Percentiles rank a stretch among this genome's conserved stretches.
Conservation (phyloP, 441 rosid species). For the Breynia disticha region DNA sequence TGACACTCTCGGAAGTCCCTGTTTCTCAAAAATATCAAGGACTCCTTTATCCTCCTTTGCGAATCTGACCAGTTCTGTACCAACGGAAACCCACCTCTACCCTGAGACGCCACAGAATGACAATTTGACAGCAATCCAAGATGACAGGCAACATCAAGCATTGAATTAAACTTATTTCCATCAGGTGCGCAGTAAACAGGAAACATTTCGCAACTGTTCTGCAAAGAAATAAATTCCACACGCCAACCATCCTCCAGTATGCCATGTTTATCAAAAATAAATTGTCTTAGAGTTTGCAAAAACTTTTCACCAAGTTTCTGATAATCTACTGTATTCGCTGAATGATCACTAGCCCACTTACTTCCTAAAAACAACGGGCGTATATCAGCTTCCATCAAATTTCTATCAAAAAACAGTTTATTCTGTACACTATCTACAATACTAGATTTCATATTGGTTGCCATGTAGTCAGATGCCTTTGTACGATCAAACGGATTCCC, state of each 20-base stretch:
- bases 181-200: constrained; percentile 28
- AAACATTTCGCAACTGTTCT: constrained; percentile 22
- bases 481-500: constrained; percentile 23
- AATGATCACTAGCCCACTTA: constrained; percentile 19
- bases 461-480: constrained; percentile 20
- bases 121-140: constrained; percentile 33
- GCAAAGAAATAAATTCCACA: constrained; percentile 27
- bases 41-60: constrained; percentile 25
- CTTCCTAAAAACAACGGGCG: constrained; percentile 17
- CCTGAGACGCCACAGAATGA: constrained; percentile 16
- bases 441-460: constrained; percentile 14
- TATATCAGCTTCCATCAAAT: constrained; percentile 19
- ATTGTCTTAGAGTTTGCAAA: constrained; percentile 28
- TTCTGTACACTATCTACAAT: constrained; percentile 23
- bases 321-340: constrained; percentile 13
- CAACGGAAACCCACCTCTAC: constrained; percentile 19
- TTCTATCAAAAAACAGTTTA: constrained; percentile 19
- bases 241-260: constrained; percentile 30
- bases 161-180: constrained; percentile 37
- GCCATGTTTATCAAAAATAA: constrained; percentile 24
- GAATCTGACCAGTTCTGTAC: constrained; percentile 21
- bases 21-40: constrained; percentile 17
- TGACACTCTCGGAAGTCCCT: constrained; percentile 24
- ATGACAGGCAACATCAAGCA: constrained; percentile 34
- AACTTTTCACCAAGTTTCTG: constrained; percentile 25